Evolutionary conservation across 1,284 basidiomycete genomes (phyloP), one percentile per base, ranked within the genome.

Genomic region (Calocybe gambosa): DNA sequence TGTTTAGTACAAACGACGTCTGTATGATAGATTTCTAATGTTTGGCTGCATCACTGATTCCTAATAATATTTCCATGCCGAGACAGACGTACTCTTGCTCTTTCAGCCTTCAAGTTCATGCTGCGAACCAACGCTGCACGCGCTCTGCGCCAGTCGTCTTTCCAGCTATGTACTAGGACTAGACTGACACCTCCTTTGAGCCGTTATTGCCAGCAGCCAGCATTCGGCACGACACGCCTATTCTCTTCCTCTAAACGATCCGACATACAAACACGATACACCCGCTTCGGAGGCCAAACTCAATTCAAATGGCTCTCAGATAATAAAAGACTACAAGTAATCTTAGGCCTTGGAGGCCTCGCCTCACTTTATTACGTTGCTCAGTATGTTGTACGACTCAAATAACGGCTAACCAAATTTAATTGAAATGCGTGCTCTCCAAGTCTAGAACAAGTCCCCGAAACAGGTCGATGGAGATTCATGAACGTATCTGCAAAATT

Each of bases 401-500:
- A 5, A n/a, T 8, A 31, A 3, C 29, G 6, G 13, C 8, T 3
- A 31, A 31, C 12, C 29, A 13, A 26, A 5, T 26, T 26, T 31
- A 31, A 31, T 13, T 31, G 4, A 25, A 23, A 26, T 19, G 38
- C 15, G 9, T 23, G 7, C 7, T 9, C 4, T 18, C 2, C 10
- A 5, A 43, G 29, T n/a, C 28, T 43, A 34, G 33, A 43, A n/a
- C 41, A 43, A 34, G 29, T 43, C 2, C 33, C 41, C 4, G 33
- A 43, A 18, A 43, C 41, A 2, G 41, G 41, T 13, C 41, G 41
- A 7, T 43, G 28, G 41, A 31, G 41, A 34, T 43, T 35, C 31
- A 34, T 43, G 41, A 43, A 43, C 28, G 31, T 29, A 33, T 12
- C 18, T 6, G 26, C 28, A 10, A 31, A 34, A 34, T 43, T 34